Evolutionary conservation across 495 filamentous ascomycete species (phyloP), one percentile per base, ranked within the genome.

Genomic region (Friedmanniomyces endolithicus): DNA sequence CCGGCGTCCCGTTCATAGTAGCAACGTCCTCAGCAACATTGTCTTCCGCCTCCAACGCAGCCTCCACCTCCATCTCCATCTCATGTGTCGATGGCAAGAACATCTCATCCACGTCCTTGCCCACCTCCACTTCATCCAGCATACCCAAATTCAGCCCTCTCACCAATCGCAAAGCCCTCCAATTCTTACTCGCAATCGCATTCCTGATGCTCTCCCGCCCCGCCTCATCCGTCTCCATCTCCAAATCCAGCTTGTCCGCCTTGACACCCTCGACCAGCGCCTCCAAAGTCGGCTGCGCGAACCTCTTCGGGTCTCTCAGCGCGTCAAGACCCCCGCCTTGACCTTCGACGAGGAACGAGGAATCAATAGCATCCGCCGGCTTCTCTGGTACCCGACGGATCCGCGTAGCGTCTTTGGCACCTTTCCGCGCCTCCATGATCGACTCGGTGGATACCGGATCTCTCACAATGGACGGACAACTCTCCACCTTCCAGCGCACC

Each of bases 401-500:
- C 29, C 78, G 74, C 56, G 83, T 85, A 6, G 77, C 71, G 64
- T 80, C 84, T 52, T 70, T 72, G 6, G 82, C 83, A 48, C 78
- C 69, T 24, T 73, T 70, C 61, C 83, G 84, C 22, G 87, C 83
- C 43, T 78, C 75, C 48, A 78, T 64, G 64, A 86, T 86, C 27
- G 85, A 78, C 22, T 72, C 67, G 20, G 82, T 74, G 2, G 81
- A 75, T 31, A 95, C 68, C 6, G 86, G 73, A 16, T 84, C 77
- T 39, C 79, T 76, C 57, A 90, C 82, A 64, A 99, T 95, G 20
- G 81, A 75, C 27, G 87, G 88, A 67, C 92, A 97, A 48, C 79
- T 83, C 68, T 97, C 92, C 9, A 88, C 80, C 69, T 99, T 99
- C 92, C 92, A 99, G 46, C 86, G 84, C 40, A 90, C 88, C 92